Evolutionary conservation across 2,329 filamentous ascomycete genomes (phyloP), one percentile per base, ranked within the genome.

Genomic region (Pestalotiopsis sp.): DNA sequence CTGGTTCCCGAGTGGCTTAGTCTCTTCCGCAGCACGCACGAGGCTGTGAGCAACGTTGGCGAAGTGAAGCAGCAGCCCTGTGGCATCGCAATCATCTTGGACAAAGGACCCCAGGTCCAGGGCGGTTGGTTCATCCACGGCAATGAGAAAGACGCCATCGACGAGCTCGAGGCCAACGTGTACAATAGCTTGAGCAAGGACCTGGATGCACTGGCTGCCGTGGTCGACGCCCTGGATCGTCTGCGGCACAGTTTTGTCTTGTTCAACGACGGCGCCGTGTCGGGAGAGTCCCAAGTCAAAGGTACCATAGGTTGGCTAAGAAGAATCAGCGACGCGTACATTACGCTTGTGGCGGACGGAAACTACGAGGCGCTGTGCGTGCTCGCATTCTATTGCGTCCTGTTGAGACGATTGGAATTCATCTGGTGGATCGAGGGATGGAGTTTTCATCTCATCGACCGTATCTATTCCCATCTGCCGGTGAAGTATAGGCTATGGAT

Each of bases 351-450:
- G 4, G 38, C 52, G 2, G 27, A 66, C 2, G 52, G 31, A 0
- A 27, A 66, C 27, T 25, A 31, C 12, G 65, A 66, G 20, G 65
- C 65, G 2, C 38, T 66, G 2, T 66, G 65, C 9, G 20, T 66
- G 2, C 36, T 66, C 2, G 52, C 52, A 7, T 66, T 60, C 17
- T 66, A 60, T 31, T 66, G 52, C 27, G 17, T 66, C n/a, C 36
- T 61, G 17, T 25, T 66, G 2, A 17, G 57, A 38, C 65, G 65
- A 11, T n/a, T 59, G 57, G 57, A 66, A 3, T 60, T 2, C 60
- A 13, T 25, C 9, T 66, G 65, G 65, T 61, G 57, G 52, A 2
- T 66, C 3, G 65, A 66, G 13, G 65, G 65, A 13, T 66, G 65
- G 65, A 52, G 65, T 0, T 20, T 66, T 12, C 65, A 61, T 17